A percentile compares a stretch with the other conserved stretches of the same genome.
Evolutionary conservation across 179 eudicot species (phyloP).

Genomic region (Drosera spatulata): DNA sequence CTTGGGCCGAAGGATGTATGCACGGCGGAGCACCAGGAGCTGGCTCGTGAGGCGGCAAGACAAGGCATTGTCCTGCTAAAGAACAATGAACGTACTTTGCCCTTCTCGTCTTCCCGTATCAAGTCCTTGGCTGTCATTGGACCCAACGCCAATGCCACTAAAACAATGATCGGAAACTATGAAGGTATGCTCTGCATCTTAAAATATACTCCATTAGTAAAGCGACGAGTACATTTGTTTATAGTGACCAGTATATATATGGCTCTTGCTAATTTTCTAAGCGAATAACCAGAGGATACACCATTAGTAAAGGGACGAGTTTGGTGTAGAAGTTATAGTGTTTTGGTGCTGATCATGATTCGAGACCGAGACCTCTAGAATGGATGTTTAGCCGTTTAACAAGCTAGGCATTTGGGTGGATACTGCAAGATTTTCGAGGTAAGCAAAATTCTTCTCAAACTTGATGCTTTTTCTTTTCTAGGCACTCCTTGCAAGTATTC

Average conservation of each 20-base stretch:
- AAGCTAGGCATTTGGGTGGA: too few species aligned
- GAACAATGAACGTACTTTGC: conserved; percentile 39
- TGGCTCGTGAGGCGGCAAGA: conserved; percentile 90
- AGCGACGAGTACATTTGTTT: background rate
- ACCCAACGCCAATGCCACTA: conserved; percentile 85
- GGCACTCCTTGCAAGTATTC: conserved; percentile 83
- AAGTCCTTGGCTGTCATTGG: conserved; percentile 80
- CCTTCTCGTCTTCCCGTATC: conserved; percentile 45
- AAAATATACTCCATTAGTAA: background rate
- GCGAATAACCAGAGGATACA: too few species aligned
- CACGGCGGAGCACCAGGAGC: conserved; percentile 54
- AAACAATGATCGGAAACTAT: conserved; percentile 91
- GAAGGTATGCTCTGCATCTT: conserved; percentile 45
- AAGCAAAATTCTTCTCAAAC: too few species aligned
- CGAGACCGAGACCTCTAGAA: too few species aligned
- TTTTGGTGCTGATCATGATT: too few species aligned
- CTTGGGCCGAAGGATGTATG: conserved; percentile 75
- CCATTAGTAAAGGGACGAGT: too few species aligned
- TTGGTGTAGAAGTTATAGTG: too few species aligned
- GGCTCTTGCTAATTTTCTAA: too few species aligned
- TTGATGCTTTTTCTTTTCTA: conserved; percentile 5
- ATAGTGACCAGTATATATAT: too few species aligned
- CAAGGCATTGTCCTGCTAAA: conserved; percentile 82
- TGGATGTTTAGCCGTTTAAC: too few species aligned
- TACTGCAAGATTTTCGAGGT: too few species aligned